These are phyloP conservation scores for Limnanthes douglasii DNA, from an alignment of 345 rosid species.

Conservation along the genomic window DNA sequence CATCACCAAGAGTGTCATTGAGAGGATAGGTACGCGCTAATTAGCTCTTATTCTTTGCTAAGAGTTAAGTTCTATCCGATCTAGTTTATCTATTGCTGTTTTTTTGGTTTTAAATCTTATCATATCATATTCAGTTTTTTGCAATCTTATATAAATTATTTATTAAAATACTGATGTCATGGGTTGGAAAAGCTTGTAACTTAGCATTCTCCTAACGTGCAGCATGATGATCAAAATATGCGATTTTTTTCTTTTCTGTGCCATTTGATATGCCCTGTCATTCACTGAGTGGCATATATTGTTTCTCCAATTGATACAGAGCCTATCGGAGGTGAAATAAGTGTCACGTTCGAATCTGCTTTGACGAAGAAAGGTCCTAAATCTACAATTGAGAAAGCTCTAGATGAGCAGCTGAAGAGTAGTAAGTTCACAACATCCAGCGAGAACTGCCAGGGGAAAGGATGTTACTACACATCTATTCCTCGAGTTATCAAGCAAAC, in stretches of 20 bases:
- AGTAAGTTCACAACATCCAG: conserved; percentile 31
- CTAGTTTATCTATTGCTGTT: too few species aligned
- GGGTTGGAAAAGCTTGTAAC: too few species aligned
- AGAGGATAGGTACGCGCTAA: conserved; percentile 36
- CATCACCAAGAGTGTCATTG: conserved; percentile 38
- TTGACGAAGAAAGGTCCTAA: conserved; percentile 25
- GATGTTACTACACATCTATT: conserved; percentile 66
- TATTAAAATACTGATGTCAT: too few species aligned
- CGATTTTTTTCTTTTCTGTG: too few species aligned
- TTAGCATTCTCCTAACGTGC: too few species aligned
- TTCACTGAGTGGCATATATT: conserved; percentile 2
- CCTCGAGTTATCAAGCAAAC: conserved; percentile 51
- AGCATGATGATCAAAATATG: too few species aligned
- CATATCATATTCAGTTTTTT: too few species aligned
- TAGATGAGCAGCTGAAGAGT: conserved; percentile 53
- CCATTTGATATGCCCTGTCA: too few species aligned
- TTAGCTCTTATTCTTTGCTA: background rate
- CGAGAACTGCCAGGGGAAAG: conserved; percentile 26
- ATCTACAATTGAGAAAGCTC: conserved; percentile 45
- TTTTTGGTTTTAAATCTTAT: too few species aligned
- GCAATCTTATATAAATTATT: too few species aligned
- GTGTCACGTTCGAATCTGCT: conserved; percentile 46
- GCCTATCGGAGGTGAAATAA: conserved; percentile 88
- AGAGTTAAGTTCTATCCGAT: background rate
- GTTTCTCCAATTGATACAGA: conserved; percentile 25